Conservation (phyloP, 805 yeast genomes). For the Wickerhamomyces kurtzmanii region DNA sequence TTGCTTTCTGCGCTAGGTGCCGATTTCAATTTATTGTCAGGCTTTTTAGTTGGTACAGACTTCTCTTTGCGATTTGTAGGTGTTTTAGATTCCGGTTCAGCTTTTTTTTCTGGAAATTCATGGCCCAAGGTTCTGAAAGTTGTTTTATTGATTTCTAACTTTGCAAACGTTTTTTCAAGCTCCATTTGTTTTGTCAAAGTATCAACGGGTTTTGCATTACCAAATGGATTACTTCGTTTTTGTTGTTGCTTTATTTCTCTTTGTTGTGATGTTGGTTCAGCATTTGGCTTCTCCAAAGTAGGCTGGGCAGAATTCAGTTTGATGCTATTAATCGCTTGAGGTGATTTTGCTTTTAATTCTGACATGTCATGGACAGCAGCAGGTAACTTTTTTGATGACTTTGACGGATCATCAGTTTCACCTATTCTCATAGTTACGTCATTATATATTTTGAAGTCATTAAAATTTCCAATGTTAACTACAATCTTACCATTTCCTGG, state of each 20-base stretch:
- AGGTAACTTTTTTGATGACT: conserved; percentile 6
- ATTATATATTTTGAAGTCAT: conserved; percentile 12
- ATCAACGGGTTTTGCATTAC: conserved; percentile 81
- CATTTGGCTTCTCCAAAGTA: conserved; percentile 1
- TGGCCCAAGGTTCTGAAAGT: conserved; percentile 18
- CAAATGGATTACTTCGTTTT: conserved; percentile 68
- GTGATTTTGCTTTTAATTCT: too few species aligned
- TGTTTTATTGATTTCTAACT: conserved; percentile 35
- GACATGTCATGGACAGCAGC: too few species aligned
- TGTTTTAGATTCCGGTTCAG: background rate
- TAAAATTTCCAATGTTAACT: conserved; percentile 15
- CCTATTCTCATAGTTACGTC: conserved; percentile 12
- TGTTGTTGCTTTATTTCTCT: conserved; percentile 17
- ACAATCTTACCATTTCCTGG: conserved; percentile 23
- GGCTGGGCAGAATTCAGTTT: too few species aligned
- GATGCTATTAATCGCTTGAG: too few species aligned
- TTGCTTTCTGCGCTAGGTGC: background rate
- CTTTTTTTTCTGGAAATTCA: background rate
- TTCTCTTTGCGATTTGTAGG: background rate
- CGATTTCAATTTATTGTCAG: background rate
- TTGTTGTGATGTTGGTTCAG: background rate
- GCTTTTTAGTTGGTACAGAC: background rate
- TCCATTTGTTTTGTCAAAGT: conserved; percentile 55
- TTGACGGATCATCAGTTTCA: conserved; percentile 14
- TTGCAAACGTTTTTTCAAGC: conserved; percentile 38